phyloP scores from a whole-genome alignment of 495 filamentous ascomycete genomes.

The Corynascus novoguineensis region DNA sequence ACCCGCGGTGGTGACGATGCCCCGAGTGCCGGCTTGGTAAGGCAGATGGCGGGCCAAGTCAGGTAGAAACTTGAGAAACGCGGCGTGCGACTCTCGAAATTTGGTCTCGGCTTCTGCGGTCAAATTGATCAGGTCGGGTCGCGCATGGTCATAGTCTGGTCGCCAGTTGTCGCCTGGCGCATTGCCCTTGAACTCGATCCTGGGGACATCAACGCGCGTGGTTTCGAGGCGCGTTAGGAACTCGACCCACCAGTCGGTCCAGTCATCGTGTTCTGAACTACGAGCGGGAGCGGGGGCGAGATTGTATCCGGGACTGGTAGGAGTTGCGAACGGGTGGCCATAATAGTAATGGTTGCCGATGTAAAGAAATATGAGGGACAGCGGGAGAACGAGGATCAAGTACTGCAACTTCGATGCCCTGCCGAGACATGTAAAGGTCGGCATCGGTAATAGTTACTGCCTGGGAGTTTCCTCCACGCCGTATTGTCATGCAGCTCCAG shows the following conservation, averaged over 20 bases:
- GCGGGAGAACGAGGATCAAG: background rate
- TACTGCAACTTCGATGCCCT: background rate
- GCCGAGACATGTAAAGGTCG: background rate
- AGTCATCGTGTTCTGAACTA: background rate
- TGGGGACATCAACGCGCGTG: background rate
- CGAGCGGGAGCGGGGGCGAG: background rate
- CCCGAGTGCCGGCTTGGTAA: conserved; percentile 43
- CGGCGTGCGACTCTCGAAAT: conserved; percentile 30
- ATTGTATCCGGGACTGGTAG: background rate
- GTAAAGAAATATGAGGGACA: background rate
- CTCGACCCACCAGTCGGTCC: conserved; percentile 17
- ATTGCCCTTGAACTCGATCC: background rate
- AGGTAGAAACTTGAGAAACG: conserved; percentile 38
- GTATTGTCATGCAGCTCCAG: too few relatives aligned
- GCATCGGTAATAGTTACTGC: too few relatives aligned
- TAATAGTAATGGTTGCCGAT: background rate
- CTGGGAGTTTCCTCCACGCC: too few relatives aligned
- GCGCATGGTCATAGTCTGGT: conserved; percentile 3
- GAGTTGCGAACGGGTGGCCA: background rate
- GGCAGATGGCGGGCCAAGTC: conserved; percentile 35
- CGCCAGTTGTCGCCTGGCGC: conserved; percentile 6
- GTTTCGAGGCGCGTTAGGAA: conserved; percentile 16
- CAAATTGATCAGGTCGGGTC: background rate
- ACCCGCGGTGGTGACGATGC: conserved; percentile 46
- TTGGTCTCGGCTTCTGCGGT: background rate